Conservation (phyloP, 768 basidiomycete species). For the Russula vinacea region DNA sequence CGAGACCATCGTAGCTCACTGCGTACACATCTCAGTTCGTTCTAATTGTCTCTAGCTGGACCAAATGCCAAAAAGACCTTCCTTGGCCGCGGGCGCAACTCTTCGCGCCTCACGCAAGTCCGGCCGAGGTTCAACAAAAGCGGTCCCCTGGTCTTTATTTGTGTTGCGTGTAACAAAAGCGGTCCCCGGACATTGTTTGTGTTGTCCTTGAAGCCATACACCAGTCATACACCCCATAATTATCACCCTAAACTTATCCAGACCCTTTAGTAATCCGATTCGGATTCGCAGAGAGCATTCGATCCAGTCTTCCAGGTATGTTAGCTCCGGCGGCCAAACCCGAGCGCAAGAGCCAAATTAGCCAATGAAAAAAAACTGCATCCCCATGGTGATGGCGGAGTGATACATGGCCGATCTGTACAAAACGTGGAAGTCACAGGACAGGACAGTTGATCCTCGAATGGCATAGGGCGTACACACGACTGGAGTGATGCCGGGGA, state of each 20-base stretch:
- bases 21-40: too few species aligned
- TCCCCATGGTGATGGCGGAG: background rate
- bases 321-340: background rate
- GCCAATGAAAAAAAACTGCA: background rate
- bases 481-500: too few species aligned
- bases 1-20: too few species aligned
- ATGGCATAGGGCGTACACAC: background rate
- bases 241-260: background rate
- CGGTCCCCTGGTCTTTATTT: background rate
- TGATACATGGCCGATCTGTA: background rate
- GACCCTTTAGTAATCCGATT: background rate
- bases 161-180: too few species aligned
- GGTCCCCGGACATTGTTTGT: too few species aligned
- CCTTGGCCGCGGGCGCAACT: too few species aligned
- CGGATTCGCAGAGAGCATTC: background rate
- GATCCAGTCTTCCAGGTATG: background rate
- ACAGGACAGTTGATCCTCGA: background rate
- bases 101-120: too few species aligned
- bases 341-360: background rate
- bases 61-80: too few species aligned
- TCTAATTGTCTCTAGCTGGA: too few species aligned
- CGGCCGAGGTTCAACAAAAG: too few species aligned
- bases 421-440: background rate
- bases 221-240: too few species aligned
- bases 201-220: too few species aligned